phyloP scores from a whole-genome alignment of 2,329 filamentous ascomycete species.

The Pyricularia grisea region DNA sequence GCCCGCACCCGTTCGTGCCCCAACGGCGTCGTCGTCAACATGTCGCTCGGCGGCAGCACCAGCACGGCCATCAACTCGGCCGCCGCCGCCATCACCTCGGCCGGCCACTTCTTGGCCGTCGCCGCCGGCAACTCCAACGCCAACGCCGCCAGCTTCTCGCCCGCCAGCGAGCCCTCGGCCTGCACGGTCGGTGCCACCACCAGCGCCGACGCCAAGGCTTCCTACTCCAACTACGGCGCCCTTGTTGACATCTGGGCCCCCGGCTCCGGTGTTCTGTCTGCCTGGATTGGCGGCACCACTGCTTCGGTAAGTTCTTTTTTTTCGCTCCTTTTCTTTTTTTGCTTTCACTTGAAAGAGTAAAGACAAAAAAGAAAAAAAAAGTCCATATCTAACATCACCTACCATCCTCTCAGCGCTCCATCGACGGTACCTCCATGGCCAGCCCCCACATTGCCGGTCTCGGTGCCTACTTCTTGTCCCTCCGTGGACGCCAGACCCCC shows the following conservation, averaged over 20 bases:
- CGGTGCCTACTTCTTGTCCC: slow-evolving; percentile 30
- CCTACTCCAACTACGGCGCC: slow-evolving; percentile 43
- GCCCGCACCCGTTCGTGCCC: slow-evolving; percentile 24
- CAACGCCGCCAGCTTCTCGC: slow-evolving; percentile 34
- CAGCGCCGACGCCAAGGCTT: slow-evolving; percentile 26
- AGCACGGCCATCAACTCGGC: slow-evolving; percentile 40
- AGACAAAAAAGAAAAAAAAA: too few species aligned
- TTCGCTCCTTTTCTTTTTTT: too few species aligned
- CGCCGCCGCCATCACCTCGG: slow-evolving; percentile 31
- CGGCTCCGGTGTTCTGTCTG: slow-evolving; percentile 33
- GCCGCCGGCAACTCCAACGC: slow-evolving; percentile 43
- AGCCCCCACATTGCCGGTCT: slow-evolving; percentile 24
- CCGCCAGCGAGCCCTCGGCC: slow-evolving; percentile 34
- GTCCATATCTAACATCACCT: too few species aligned
- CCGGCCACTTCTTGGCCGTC: slow-evolving; percentile 43
- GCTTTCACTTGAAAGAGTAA: too few species aligned
- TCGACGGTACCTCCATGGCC: slow-evolving; percentile 37
- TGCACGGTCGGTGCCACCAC: slow-evolving; percentile 45
- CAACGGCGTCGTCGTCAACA: slow-evolving; percentile 40
- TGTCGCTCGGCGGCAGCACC: slow-evolving; percentile 43
- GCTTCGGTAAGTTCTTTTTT: slow-evolving; percentile 14
- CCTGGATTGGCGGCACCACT: slow-evolving; percentile 34
- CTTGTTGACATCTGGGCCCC: slow-evolving; percentile 42
- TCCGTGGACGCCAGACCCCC: slow-evolving; percentile 30
- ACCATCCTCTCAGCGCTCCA: slow-evolving; percentile 18